Percentiles rank a stretch among this genome's conserved stretches.
These are phyloP conservation scores for Penicillium corylophilum DNA, from an alignment of 2,329 filamentous ascomycete species.

Conservation along the genomic window DNA sequence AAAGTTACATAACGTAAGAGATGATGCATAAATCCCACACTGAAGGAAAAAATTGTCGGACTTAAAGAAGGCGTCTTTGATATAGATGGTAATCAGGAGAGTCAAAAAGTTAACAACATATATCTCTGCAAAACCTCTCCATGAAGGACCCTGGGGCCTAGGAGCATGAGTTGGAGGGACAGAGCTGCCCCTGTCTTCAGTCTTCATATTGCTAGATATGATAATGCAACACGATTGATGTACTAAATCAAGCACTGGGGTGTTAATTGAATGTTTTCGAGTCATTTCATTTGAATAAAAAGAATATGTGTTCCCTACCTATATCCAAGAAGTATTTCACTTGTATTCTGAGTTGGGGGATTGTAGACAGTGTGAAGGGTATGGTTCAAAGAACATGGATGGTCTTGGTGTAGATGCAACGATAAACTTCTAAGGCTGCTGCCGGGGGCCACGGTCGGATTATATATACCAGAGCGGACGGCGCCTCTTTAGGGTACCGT, in stretches of 20 bases:
- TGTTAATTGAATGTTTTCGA: background rate
- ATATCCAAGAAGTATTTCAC: background rate
- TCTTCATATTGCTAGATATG: background rate
- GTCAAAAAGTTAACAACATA: background rate
- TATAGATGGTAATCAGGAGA: background rate
- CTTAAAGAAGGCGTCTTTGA: background rate
- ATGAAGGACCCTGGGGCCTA: background rate
- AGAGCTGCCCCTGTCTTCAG: background rate
- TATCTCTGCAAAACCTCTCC: background rate
- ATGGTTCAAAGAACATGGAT: background rate
- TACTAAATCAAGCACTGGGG: background rate
- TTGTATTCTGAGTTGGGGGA: background rate
- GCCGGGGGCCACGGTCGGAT: background rate
- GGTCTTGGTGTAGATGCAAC: background rate
- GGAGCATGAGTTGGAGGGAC: background rate
- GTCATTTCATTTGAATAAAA: background rate
- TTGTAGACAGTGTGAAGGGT: background rate
- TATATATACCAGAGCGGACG: background rate
- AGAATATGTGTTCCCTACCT: background rate
- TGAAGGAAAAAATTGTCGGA: background rate
- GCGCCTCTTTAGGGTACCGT: too few relatives aligned
- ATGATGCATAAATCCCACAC: background rate
- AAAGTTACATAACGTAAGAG: background rate
- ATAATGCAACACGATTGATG: background rate
- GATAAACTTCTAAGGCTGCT: background rate